Evolutionary conservation across 345 rosid genomes (phyloP), one percentile per base, ranked within the genome.

Genomic region (Dipteronia dyeriana): DNA sequence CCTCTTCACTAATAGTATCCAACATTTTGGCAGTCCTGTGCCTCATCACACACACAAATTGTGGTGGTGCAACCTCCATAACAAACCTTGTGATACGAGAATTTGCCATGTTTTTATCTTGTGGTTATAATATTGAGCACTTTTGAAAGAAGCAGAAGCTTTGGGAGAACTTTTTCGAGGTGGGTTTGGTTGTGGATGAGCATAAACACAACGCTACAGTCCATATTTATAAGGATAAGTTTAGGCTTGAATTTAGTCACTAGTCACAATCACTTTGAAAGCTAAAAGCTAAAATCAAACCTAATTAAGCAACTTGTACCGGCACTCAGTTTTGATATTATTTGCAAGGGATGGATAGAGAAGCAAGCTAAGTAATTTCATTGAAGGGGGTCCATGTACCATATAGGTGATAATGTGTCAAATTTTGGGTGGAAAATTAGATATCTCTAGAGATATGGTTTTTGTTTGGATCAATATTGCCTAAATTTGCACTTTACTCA

Each of bases 11-110:
- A 66, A 95, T 93, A 5, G 99, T 91, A 71, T 95, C 98, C 80
- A 93, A 68, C 81, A 89, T 84, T 66, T 88, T 89, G 4, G 88
- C 82, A 43, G 94, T 84, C 76, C 93, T 84, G 41, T 76, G 85
- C 85, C 99, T 85, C 84, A 87, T 84, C 74, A 96, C 97, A 73
- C 78, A 87, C 31, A 91, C 84, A 34, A 88, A 87, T 66, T 88
- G 97, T 4, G 97, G 95, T 12, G 99, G 99, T 3, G 97, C 97
- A 80, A 88, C 96, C 87, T 95, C 98, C 49, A 87, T 86, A 9
- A 90, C 76, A 70, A 91, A 90, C 85, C 91, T 91, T 7, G 93
- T 84, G 0, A 89, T 60, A 70, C 93, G 75, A 3, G 94, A 79
- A 78, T 64, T 95, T 12, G 92, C 94, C 98, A 93, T 92, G n/a